Evolutionary conservation across 805 yeast genomes (phyloP), one percentile per base, ranked within the genome.

Genomic region (Ogataea pignaliae): DNA sequence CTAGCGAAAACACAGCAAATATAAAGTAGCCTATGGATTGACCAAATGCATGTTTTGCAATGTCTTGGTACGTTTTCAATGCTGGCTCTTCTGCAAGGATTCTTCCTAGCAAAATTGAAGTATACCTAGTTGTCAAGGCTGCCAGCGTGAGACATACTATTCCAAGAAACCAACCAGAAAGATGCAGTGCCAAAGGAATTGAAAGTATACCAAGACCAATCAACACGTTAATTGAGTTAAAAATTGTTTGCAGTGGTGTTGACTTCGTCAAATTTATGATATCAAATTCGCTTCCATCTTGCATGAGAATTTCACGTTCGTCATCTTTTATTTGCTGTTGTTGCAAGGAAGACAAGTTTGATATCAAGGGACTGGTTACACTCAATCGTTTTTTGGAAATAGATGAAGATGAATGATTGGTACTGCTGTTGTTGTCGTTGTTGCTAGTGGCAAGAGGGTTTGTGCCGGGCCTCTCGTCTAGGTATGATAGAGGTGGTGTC

Each of bases 191-290:
- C 48, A 81, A 68, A 0, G 95, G 90, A 39, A 86, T 67, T 0
- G 93, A 82, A 36, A 86, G 69, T 40, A 86, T 70, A 1, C 91
- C 93, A 33, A 86, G 76, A 0, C 95, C 95, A 50, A 86, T 79
- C 28, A 86, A 65, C 0, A 85, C 85, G 58, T 86, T 86, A 39
- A 85, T 80, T 1, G 90, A 81, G 54, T 86, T 86, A 70, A 85
- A 84, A 5, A 83, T 67, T 0, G 95, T 85, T 59, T 85, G 95
- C 1, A 85, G 79, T 0, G 79, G 80, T 0, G 93, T 86, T 8
- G 83, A 77, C 51, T 64, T 71, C 8, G 68, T 69, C 9, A 65
- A 52, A 32, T 52, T 50, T 9, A 53, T 42, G 3, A 43, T 30
- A 5, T 50, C 51, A 17, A 29, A 29, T 7, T 36, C 31, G 17